Evolutionary conservation across 768 basidiomycete species (phyloP).

Genomic region (Kondoa malvinella): DNA sequence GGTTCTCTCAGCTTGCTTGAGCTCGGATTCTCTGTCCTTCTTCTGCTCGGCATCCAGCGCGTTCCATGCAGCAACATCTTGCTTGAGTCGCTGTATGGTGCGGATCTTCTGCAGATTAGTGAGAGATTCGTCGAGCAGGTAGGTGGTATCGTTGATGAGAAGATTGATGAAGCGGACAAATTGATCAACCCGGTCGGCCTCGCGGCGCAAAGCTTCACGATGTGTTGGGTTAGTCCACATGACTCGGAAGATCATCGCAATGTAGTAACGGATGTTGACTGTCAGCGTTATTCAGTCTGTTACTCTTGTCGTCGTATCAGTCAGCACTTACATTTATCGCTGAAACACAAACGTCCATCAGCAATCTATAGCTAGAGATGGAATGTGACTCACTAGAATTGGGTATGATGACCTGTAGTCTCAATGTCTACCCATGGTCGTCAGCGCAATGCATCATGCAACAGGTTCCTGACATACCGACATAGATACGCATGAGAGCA

Average conservation of each 20-base stretch:
- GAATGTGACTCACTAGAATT: slow-evolving; percentile 71
- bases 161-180: slow-evolving; percentile 92
- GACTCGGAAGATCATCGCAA: slow-evolving; percentile 67
- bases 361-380: slow-evolving; percentile 40
- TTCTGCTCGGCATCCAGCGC: slow-evolving; percentile 51
- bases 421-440: slow-evolving; percentile 57
- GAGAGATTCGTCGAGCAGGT: slow-evolving; percentile 90
- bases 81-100: slow-evolving; percentile 70
- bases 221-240: slow-evolving; percentile 85
- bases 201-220: slow-evolving; percentile 62
- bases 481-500: slow-evolving; percentile 82
- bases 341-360: not conserved
- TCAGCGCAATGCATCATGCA: no score
- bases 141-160: slow-evolving; percentile 98
- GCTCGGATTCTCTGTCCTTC: slow-evolving; percentile 60
- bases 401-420: slow-evolving; percentile 88
- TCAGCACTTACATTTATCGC: slow-evolving; percentile 13
- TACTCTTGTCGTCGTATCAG: no score
- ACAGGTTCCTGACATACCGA: slow-evolving; percentile 44
- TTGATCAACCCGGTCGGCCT: slow-evolving; percentile 70
- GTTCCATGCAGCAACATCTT: slow-evolving; percentile 52
- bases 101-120: slow-evolving; percentile 75
- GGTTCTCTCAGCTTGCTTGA: slow-evolving; percentile 65
- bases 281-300: not conserved
- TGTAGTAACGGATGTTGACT: slow-evolving; percentile 32